Conservation (phyloP, 2,329 filamentous ascomycete species). For the Clarireedia hainanense region DNA sequence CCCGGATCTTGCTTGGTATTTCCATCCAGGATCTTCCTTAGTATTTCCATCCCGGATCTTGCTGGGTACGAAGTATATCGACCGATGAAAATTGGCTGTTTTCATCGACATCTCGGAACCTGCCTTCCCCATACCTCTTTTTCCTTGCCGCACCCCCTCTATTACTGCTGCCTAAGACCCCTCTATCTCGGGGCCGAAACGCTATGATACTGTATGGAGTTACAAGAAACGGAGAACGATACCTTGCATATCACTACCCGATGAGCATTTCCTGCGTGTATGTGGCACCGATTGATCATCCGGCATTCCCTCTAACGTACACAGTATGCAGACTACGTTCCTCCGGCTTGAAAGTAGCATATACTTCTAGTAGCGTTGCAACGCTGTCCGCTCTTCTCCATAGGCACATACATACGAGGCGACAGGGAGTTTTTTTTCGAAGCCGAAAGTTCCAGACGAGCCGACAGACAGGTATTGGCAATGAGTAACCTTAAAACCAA, state of each 20-base stretch:
- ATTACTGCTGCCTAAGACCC: neutral
- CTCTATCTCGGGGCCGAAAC: neutral
- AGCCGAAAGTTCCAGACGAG: neutral
- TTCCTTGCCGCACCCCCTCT: neutral
- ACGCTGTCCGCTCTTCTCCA: no score
- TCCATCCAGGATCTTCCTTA: neutral
- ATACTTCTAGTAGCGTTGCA: no score
- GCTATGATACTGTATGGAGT: neutral
- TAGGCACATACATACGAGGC: no score
- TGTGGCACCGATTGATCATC: neutral
- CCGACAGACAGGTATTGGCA: no score
- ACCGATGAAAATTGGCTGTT: no score
- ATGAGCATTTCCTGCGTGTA: neutral
- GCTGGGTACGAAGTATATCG: no score
- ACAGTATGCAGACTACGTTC: no score
- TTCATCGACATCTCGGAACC: neutral
- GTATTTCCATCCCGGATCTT: neutral
- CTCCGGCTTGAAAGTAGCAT: no score
- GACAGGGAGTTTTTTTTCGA: neutral
- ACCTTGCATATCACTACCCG: neutral
- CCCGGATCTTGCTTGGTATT: neutral
- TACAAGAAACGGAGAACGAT: neutral
- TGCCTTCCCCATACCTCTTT: neutral
- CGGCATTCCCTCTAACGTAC: neutral
- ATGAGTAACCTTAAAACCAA: no score